Base-by-base conservation (phyloP, 768 basidiomycete genomes). In the Mycena crocata region DNA sequence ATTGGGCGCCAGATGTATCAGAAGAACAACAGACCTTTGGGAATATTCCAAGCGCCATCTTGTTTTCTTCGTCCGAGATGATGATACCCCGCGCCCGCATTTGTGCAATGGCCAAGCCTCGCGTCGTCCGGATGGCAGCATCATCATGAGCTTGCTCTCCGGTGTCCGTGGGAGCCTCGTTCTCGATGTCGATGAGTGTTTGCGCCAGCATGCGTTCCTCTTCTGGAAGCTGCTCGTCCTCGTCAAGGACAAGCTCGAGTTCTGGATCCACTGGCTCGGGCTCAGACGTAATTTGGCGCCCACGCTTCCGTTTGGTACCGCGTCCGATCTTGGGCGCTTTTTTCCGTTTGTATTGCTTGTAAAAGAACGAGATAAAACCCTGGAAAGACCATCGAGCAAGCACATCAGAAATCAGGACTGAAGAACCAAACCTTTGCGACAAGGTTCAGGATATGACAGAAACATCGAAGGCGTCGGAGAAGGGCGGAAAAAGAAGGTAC, bases 361-460 rank as follows among this genome's bases (percentile, higher is more conserved):
- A 75, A 51, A 78, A 76, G 60, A 74, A 76, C 14, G 74, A 73
- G 26, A 75, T 64, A 64, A 75, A 73, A 14, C 67, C 67, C 74
- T 76, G 45, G 14, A 26, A 32, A 45, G n/a, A 67, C 31, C 19
- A 57, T 55, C n/a, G 17, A 52, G 39, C 15, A 44, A 7, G n/a
- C 30, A 39, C 28, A 58, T 13, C 1, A 23, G 37, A 21, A 9
- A 40, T 23, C 37, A 13, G 50, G 28, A 51, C n/a, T 49, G 57
- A n/a, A 70, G 61, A 15, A 21, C 58, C n/a, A n/a, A n/a, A 77
- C 78, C 72, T 80, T 78, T 14, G 76, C 78, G 62, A 78, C 72
- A 4, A 81, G 66, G 66, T 80, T 79, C 13, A 79, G 23, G 45
- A 75, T 77, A 49, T 80, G 78, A 15, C 74, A 73, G n/a, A 78